Percentiles rank a stretch among this genome's conserved stretches.
Conservation (phyloP, 176 grass and related monocot genomes). For the Carex parvula region DNA sequence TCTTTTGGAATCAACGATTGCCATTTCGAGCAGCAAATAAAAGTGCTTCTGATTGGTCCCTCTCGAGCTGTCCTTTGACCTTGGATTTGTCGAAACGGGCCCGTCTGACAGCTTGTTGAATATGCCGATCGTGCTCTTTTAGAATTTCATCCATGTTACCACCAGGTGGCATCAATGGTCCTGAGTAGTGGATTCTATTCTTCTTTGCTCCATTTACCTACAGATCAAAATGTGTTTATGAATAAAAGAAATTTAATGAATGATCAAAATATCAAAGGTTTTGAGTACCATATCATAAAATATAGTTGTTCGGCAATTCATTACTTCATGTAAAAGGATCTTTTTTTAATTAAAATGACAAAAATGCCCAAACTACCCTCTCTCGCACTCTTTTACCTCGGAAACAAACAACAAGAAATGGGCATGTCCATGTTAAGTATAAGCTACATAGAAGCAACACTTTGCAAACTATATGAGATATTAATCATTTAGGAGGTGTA, state of each 20-base stretch:
- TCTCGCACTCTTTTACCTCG: too few relatives aligned
- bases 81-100: constrained; percentile 77
- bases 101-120: constrained; percentile 70
- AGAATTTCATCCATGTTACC: constrained; percentile 88
- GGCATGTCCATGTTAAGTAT: too few relatives aligned
- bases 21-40: constrained; percentile 49
- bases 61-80: constrained; percentile 51
- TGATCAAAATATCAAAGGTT: constrained; percentile 21
- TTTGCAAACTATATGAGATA: too few relatives aligned
- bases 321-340: not conserved
- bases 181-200: constrained; percentile 93
- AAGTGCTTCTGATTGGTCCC: constrained; percentile 61
- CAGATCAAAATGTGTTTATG: not conserved
- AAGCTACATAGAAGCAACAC: too few relatives aligned
- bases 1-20: constrained; percentile 25
- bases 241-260: constrained; percentile 20
- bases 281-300: not conserved
- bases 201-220: constrained; percentile 73
- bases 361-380: not conserved
- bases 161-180: constrained; percentile 89
- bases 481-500: too few relatives aligned
- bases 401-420: too few relatives aligned
- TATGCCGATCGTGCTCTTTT: constrained; percentile 83
- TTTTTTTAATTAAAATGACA: not conserved
- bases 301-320: not conserved